Evolutionary conservation across 106 monocot species (phyloP), one percentile per base, ranked within the genome.

Genomic region (Hemerocallis citrina): DNA sequence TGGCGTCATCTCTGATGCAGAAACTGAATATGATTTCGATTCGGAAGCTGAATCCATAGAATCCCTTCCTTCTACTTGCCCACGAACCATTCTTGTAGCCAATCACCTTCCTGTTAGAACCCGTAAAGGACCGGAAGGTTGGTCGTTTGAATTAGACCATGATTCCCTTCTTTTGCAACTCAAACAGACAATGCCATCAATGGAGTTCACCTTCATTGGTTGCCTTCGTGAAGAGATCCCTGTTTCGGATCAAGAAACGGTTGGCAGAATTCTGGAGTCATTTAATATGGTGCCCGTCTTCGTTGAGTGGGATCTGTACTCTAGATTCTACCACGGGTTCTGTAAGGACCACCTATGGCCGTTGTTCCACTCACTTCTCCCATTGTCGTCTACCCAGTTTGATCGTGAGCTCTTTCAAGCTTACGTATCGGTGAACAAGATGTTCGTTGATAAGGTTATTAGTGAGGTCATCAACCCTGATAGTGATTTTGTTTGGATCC

Each of bases 281-380:
- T 72, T 72, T 63, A 63, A 45, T 21, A 72, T 71, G 36, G 63
- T 81, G 7, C 72, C 80, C 46, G 74, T 67, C 9, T 81, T 81
- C 63, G 34, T 81, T n/a, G 72, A 70, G 3, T 40, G 67, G 0
- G 80, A 81, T 11, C 43, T 81, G 56, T 41, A 67, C 61, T 57
- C 46, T 6, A 61, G 68, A 11, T 81, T 66, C 71, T 81, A 81
- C 66, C 80, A 75, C 23, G 80, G 80, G 25, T 80, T 80, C 71
- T 80, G 80, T 59, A 80, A 80, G 75, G 70, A 80, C 59, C 65
- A 80, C 24, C 71, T 80, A 0, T 80, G 80, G 80, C 75, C 80
- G 9, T 67, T 80, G 6, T 71, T 80, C 66, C 80, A 80, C 37
- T 80, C 75, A 55, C 70, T 75, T 61, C 71, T 80, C 20, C 79